Base-by-base conservation (phyloP, 768 basidiomycete genomes). In the Lyophyllum atratum region DNA sequence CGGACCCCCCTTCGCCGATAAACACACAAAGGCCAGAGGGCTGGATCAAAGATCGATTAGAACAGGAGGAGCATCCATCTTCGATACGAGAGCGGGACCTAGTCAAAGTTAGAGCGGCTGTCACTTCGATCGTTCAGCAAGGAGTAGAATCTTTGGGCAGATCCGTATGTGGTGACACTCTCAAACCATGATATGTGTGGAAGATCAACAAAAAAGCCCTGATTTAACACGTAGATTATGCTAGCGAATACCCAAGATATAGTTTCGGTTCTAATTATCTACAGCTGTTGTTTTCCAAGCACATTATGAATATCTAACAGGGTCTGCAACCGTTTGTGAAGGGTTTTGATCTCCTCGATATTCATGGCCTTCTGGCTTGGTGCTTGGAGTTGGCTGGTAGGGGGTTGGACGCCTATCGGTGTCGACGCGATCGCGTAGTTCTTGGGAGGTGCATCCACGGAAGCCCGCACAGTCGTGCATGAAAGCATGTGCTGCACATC, bases 141-240 rank as follows among this genome's bases (percentile, higher is more conserved):
- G 75, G 75, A 28, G 85, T 87, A 9, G 78, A 86, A 67, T 70
- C 72, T 11, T 68, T 87, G 15, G 85, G 85, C 21, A 75, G 79
- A 59, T 74, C 71, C 11, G 73, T 84, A 19, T 82, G 78, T 33
- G 81, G 82, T 24, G 55, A 72, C 39, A 66, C 64, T 31, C 65
- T 80, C 6, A 59, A 42, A 25, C 31, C 17, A 26, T 55, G 21
- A 51, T 25, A 42, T 7, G 2, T 39, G 4, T 17, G 15, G 8
- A 39, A 6, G 48, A n/a, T 14, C 46, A 48, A 33, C 14, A 11
- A 15, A n/a, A n/a, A 31, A 26, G 8, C 43, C 4, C 14, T 44
- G 15, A 42, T 17, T 37, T 21, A 46, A 33, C 12, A 10, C 26
- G n/a, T 54, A 45, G 19, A 59, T 25, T 55, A 39, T 33, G 52